Percentiles rank a stretch among this genome's conserved stretches.
Evolutionary conservation across 176 grass and related monocot species (phyloP).

Genomic region (Hyparrhenia diplandra): DNA sequence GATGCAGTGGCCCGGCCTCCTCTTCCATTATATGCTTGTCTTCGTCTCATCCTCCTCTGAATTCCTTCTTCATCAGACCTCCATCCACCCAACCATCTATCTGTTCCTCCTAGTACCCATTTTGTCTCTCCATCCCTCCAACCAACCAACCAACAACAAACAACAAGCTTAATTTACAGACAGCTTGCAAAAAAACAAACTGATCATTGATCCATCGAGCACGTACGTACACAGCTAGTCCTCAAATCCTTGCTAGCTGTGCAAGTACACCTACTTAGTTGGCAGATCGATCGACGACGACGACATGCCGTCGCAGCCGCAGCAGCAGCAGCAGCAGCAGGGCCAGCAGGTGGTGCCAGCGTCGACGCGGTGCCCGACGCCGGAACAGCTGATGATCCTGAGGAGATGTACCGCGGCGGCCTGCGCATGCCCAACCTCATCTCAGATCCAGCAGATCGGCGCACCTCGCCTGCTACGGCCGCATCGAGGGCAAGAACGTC

Average conservation of each 20-base stretch:
- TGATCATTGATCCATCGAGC: not conserved
- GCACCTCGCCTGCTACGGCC: slow-evolving; percentile 69
- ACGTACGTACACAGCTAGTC: too few relatives aligned
- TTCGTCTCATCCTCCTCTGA: not conserved
- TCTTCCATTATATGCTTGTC: not conserved
- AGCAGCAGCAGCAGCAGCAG: not conserved
- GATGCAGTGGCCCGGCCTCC: not conserved
- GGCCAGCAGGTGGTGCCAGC: not conserved
- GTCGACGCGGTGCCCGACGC: slow-evolving; percentile 87
- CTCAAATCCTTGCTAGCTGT: too few relatives aligned
- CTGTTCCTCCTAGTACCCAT: slow-evolving; percentile 16
- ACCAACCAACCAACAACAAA: not conserved
- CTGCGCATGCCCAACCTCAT: slow-evolving; percentile 71
- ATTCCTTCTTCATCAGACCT: not conserved
- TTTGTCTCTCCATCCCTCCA: slow-evolving; percentile 5
- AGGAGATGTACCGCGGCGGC: slow-evolving; percentile 86
- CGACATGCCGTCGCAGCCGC: slow-evolving; percentile 15
- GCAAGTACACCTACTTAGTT: too few relatives aligned
- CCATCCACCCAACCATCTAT: not conserved
- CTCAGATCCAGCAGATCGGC: slow-evolving; percentile 95
- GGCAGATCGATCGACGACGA: too few relatives aligned
- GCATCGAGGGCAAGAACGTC: slow-evolving; percentile 92
- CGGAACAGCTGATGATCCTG: slow-evolving; percentile 93
- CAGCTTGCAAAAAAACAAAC: not conserved
- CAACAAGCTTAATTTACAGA: not conserved